Evolutionary conservation across 495 filamentous ascomycete genomes (phyloP), one percentile per base, ranked within the genome.

Genomic region (Ramalina intermedia): DNA sequence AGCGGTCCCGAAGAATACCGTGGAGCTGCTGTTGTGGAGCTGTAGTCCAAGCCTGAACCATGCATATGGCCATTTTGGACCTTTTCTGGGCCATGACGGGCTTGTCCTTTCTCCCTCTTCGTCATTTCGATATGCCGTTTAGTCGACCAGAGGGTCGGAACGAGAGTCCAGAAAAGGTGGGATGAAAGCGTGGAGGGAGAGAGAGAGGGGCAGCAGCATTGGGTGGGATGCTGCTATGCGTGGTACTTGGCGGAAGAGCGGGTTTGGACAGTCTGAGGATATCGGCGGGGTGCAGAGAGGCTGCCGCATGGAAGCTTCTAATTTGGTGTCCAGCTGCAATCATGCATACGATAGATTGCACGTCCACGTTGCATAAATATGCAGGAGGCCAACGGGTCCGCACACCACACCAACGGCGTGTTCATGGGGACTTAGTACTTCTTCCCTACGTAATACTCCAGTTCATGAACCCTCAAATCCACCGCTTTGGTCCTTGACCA

Each of bases 181-280:
- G n/a, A 36, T 16, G 33, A 36, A 6, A 35, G 16, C 23, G 44
- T 47, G 44, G 26, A 27, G 33, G 29, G 33, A 7, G 37, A 26
- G 11, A 3, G 29, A 17, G 44, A 16, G 33, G 18, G 14, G 44
- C 44, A 9, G 35, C 21, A 36, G 44, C 44, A 47, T 47, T 47
- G 44, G 44, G 26, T n/a, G 27, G 27, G 44, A 11, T 47, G 42
- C 27, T 37, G 27, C 26, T 47, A 47, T 47, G 44, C 44, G 44
- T 47, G n/a, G 29, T 26, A 37, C 18, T 27, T 23, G 18, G 44
- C 44, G 44, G 44, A 6, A 47, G 42, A 47, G 44, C 44, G 44
- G 44, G 20, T 24, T 12, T 18, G 4, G 12, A 23, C n/a, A 17
- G 44, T 17, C 1, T 27, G n/a, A 47, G n/a, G 33, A 35, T 35